Base-by-base conservation (phyloP, 2,329 filamentous ascomycete genomes). In the Gnomoniopsis smithogilvyi region DNA sequence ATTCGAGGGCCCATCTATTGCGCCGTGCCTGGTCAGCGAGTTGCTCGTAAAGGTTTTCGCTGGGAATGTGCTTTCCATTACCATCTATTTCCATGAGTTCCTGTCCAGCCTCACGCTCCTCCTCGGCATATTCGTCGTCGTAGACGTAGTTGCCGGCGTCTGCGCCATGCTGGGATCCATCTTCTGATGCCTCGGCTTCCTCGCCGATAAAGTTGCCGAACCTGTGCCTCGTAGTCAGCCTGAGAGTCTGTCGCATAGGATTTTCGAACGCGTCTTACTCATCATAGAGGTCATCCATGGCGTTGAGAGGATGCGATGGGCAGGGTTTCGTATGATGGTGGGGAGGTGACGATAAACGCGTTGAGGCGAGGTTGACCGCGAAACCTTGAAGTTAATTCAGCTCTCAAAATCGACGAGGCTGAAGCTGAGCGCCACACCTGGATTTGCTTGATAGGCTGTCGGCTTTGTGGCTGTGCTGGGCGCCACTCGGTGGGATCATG, bases 201-300 rank as follows among this genome's bases (percentile, higher is more conserved):
- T 97, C 95, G 71, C 95, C 95, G 72, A 98, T 96, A 77, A 95
- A 98, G 79, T 98, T 98, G 70, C 94, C 94, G 78, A 98, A 98
- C 81, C 92, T 96, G 66, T 47, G 19, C 36, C 43, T 53, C 52
- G 48, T 58, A 34, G 63, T 69, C 60, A 66, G 65, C 54, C 38
- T 49, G 22, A 56, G 43, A 61, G 45, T 12, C 15, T 33, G 8
- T n/a, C 34, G 17, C 24, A 41, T 14, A 36, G 15, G 22, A 33
- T 7, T 30, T 22, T 10, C 14, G 2, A 3, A 11, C 15, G 61
- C 12, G 26, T 65, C 78, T 64, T 79, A 96, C 91, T 98, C 94
- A 78, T 98, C 94, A 74, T 98, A 97, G 68, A 97, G 87, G 76
- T 97, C 93, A 80, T 97, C 93, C 92, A 96, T 69, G 62, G 67